Evolutionary conservation across 495 filamentous ascomycete species (phyloP), one percentile per base, ranked within the genome.

Genomic region (Penicillium cosmopolitanum): DNA sequence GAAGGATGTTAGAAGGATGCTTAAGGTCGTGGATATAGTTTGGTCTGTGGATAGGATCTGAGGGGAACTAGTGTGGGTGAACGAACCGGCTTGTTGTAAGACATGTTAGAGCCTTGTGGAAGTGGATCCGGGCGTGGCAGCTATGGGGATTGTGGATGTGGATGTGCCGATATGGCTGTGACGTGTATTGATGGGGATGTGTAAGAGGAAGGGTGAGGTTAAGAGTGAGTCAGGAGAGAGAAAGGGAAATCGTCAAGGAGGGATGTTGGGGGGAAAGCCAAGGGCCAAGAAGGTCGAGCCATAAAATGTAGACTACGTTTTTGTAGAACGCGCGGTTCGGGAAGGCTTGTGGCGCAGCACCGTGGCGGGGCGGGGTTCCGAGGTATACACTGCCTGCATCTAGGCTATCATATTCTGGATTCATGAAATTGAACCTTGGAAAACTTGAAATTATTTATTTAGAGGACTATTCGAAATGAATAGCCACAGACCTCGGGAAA

Each of bases 281-380:
- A 42, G 53, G 28, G 28, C 28, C 28, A 31, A 31, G 28, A 31
- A 31, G 6, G 28, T 31, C 8, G 28, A 31, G 8, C 28, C 28
- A 8, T 31, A 8, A 31, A 31, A 31, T 8, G 28, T 31, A 4
- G 28, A 31, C 19, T 36, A 38, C 21, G 51, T 50, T 33, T 48
- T 31, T 23, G 52, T 48, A 56, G 23, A 36, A 61, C 56, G 64
- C 54, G 57, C 50, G 57, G 61, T 62, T 66, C 55, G 47, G 63
- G 56, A 51, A 23, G 2, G 2, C 2, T 23, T 33, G 56, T 60
- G 60, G 59, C 58, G 62, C 53, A 66, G 60, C 62, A 60, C 55
- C 63, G 56, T 44, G 42, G 42, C 42, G 16, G 42, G 16, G 42
- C 16, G 16, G 42, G 16, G 16, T 38, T 12, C 36, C 12, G 36